phyloP scores from a whole-genome alignment of 352 stramenopile species.

The Globisporangium uncinulatum region DNA sequence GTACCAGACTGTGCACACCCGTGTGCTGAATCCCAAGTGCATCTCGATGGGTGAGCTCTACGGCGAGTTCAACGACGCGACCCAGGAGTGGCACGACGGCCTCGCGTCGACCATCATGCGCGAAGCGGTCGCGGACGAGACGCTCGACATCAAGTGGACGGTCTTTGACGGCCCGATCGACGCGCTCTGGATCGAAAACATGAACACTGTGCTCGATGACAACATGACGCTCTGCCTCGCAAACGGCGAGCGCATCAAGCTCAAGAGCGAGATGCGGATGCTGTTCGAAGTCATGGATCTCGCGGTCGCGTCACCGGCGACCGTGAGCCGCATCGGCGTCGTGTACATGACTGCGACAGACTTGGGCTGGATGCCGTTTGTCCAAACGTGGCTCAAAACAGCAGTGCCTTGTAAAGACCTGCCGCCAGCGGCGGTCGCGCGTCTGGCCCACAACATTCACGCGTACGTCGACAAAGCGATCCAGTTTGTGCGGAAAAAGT shows the following conservation, averaged over 20 bases:
- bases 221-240: slow-evolving; percentile 94
- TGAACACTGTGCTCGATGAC: slow-evolving; percentile 95
- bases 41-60: slow-evolving; percentile 85
- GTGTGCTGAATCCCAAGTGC: slow-evolving; percentile 84
- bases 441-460: slow-evolving; percentile 74
- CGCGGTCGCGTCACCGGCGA: slow-evolving; percentile 84
- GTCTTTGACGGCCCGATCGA: slow-evolving; percentile 94
- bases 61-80: slow-evolving; percentile 86
- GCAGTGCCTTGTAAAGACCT: slow-evolving; percentile 66
- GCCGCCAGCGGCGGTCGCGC: slow-evolving; percentile 31
- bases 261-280: slow-evolving; percentile 90
- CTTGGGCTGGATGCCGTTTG: slow-evolving; percentile 65
- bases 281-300: slow-evolving; percentile 94
- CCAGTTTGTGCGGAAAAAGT: slow-evolving; percentile 83
- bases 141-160: slow-evolving; percentile 77
- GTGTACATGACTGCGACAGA: slow-evolving; percentile 91
- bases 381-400: slow-evolving; percentile 71
- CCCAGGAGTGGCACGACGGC: slow-evolving; percentile 86
- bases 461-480: slow-evolving; percentile 77
- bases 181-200: slow-evolving; percentile 95
- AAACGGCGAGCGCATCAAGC: slow-evolving; percentile 91
- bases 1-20: slow-evolving; percentile 68
- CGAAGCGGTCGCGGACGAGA: slow-evolving; percentile 65
- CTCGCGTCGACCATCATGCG: slow-evolving; percentile 78
- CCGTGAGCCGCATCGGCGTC: slow-evolving; percentile 87